These are phyloP conservation scores for Arthrobotrys musiformis DNA, from an alignment of 2,329 filamentous ascomycete genomes.

Conservation along the genomic window DNA sequence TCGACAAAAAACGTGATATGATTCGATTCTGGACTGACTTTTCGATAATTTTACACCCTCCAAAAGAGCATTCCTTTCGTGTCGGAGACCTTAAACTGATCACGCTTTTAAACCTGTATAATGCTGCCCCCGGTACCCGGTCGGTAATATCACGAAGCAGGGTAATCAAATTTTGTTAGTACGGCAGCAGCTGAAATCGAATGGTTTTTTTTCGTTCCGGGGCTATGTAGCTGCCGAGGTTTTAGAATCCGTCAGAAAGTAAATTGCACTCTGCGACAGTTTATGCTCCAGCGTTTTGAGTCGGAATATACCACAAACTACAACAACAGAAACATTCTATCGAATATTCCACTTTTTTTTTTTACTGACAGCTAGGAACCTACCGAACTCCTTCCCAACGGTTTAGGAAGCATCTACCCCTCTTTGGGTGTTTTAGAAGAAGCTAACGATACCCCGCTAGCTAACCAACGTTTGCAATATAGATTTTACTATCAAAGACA, in stretches of 20 bases:
- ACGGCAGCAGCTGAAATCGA: slow-evolving; percentile 1
- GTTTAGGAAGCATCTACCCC: background rate
- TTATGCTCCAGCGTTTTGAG: background rate
- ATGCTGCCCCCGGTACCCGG: background rate
- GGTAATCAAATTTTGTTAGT: slow-evolving; percentile 10
- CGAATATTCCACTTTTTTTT: no score
- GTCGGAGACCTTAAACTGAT: background rate
- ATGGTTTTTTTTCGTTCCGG: background rate
- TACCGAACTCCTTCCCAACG: slow-evolving; percentile 13
- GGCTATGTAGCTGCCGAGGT: slow-evolving; percentile 6
- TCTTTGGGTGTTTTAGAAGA: background rate
- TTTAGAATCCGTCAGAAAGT: slow-evolving; percentile 3
- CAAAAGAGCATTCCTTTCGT: slow-evolving; percentile 13
- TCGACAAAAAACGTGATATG: background rate
- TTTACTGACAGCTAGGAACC: background rate
- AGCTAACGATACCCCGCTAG: background rate
- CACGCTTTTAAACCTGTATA: background rate
- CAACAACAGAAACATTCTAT: background rate
- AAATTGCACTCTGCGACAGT: slow-evolving; percentile 11
- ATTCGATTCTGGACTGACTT: slow-evolving; percentile 16
- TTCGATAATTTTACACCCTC: slow-evolving; percentile 1
- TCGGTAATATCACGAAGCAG: slow-evolving; percentile 3
- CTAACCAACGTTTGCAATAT: background rate
- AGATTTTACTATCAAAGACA: background rate
- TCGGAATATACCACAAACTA: slow-evolving; percentile 15